phyloP scores from a whole-genome alignment of 345 rosid genomes.

The Eucalyptus pauciflora region DNA sequence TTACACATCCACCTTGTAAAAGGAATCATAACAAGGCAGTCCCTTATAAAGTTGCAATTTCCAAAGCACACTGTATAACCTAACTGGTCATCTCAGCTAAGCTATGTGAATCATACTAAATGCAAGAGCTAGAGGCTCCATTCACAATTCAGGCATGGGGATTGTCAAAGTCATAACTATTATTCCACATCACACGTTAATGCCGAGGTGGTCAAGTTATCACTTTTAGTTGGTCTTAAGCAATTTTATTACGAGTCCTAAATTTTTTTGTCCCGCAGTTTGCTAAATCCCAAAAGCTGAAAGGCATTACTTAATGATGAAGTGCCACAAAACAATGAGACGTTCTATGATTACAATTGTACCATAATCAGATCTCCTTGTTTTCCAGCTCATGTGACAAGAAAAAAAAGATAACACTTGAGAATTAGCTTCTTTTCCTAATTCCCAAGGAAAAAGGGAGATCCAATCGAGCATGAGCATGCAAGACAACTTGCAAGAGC shows the following conservation, averaged over 20 bases:
- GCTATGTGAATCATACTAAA: background rate
- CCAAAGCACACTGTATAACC: background rate
- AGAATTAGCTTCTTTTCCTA: background rate
- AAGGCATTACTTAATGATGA: background rate
- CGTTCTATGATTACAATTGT: background rate
- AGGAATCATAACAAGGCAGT: background rate
- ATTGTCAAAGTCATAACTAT: background rate
- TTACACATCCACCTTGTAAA: background rate
- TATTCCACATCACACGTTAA: background rate
- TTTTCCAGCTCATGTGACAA: background rate
- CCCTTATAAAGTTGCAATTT: background rate
- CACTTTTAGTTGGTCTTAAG: background rate
- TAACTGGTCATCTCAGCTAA: background rate
- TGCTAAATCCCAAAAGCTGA: background rate
- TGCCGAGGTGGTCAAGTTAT: background rate
- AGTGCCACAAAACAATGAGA: background rate
- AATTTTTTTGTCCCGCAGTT: background rate
- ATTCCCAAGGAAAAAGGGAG: background rate
- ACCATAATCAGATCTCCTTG: background rate
- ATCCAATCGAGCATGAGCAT: background rate
- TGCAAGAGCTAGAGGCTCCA: background rate
- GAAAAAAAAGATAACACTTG: background rate
- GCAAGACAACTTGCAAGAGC: background rate
- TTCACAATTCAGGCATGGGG: background rate
- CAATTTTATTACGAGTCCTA: background rate